Base-by-base conservation (phyloP, 2,329 filamentous ascomycete genomes). In the Scleromitrula shiraiana region DNA sequence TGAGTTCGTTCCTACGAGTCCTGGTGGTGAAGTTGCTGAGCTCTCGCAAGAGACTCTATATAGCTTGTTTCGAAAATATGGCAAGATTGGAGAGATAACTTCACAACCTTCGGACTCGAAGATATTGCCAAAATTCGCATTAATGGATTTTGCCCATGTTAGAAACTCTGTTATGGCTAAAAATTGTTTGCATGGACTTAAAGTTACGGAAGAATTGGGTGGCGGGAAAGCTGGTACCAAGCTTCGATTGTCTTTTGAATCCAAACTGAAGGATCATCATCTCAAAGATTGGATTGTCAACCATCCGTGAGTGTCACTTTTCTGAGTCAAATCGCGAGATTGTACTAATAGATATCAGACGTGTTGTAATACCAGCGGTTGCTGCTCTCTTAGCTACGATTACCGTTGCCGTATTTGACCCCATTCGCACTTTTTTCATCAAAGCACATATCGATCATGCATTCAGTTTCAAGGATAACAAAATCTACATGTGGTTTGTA, bases 341-440 rank as follows among this genome's bases (percentile, higher is more conserved):
- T 6, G 12, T 26, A 40, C 37, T 40, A 10, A 40, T 22, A 14
- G 23, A 24, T 27, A 17, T 7, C 10, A 40, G 37, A 0, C 78
- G 89, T 41, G 87, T 97, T 38, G 85, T 95, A 22, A 83, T 98
- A 39, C 91, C 93, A 0, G 68, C 85, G 1, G 46, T 95, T 2
- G 88, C 88, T 14, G 91, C 89, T 1, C 68, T 97, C 2, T 64
- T 95, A 24, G 89, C 90, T 0, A 82, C 84, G 27, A 71, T 93
- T 40, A 94, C 90, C 0, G 88, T 96, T 17, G 80, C 87, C 1
- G 74, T 97, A 7, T 97, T 98, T 60, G 93, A 98, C 59, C 93
- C 93, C 0, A 90, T 98, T 50, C 81, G 93, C 37, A 90, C 89
- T 0, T 93, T 94, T 62, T 96, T 94, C 60, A 87, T 97, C 68